Conservation (phyloP, 2,329 filamentous ascomycete genomes). For the Diaporthe batatas region DNA sequence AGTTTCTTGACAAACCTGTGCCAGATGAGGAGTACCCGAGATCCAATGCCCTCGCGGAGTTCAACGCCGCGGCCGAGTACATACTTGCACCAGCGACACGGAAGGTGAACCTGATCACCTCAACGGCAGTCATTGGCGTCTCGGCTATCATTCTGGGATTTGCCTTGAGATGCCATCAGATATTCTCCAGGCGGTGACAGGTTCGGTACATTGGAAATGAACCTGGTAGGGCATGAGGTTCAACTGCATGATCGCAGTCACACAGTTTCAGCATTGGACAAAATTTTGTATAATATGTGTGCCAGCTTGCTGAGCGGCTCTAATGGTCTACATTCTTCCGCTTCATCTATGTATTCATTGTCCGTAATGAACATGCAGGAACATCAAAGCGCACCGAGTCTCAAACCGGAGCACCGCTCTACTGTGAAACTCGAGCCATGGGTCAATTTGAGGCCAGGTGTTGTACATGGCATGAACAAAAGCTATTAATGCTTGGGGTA, state of each 20-base stretch:
- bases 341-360: no score
- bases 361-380: no score
- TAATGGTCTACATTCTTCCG: no score
- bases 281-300: no score
- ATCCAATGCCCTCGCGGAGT: conserved; percentile 21
- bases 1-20: conserved; percentile 1
- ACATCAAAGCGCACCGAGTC: no score
- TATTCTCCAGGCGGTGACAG: background rate
- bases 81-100: background rate
- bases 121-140: background rate
- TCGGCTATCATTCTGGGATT: conserved; percentile 16
- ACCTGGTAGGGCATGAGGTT: background rate
- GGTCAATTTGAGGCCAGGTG: no score
- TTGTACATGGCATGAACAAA: background rate
- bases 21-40: conserved; percentile 19
- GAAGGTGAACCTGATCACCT: background rate
- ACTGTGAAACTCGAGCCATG: no score
- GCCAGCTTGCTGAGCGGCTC: no score
- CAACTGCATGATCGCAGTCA: no score
- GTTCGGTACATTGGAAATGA: background rate
- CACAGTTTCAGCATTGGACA: no score
- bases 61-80: conserved; percentile 19
- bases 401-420: no score
- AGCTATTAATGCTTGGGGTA: background rate
- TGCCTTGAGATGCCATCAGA: background rate